phyloP scores from a whole-genome alignment of 2,329 filamentous ascomycete species.

The Penicillium frequentans region DNA sequence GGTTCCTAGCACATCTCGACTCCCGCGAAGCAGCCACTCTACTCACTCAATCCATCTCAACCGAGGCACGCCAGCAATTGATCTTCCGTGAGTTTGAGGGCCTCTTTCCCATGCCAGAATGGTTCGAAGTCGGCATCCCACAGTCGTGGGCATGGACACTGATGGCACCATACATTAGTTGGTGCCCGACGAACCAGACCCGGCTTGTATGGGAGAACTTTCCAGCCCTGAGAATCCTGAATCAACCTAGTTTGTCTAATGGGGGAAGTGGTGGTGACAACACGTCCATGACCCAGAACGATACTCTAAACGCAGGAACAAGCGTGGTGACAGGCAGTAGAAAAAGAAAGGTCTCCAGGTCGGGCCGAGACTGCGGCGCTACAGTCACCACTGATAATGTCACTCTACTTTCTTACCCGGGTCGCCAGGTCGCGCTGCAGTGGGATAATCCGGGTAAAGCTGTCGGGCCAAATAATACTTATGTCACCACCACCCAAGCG shows the following conservation, averaged over 20 bases:
- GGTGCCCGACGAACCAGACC: conserved; percentile 71
- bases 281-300: conserved; percentile 53
- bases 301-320: conserved; percentile 52
- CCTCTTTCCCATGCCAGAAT: conserved; percentile 77
- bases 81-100: conserved; percentile 82
- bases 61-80: conserved; percentile 79
- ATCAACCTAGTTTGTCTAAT: conserved; percentile 68
- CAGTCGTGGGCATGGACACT: conserved; percentile 85
- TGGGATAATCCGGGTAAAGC: conserved; percentile 71
- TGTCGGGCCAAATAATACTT: conserved; percentile 80
- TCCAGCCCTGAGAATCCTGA: conserved; percentile 68
- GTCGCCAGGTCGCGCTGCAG: conserved; percentile 66
- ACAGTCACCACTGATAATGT: conserved; percentile 69
- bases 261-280: conserved; percentile 44
- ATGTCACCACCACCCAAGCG: conserved; percentile 64
- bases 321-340: conserved; percentile 39
- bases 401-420: conserved; percentile 71
- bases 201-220: conserved; percentile 84
- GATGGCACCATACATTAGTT: conserved; percentile 76
- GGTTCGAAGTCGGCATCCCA: conserved; percentile 76
- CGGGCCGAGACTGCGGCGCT: conserved; percentile 60
- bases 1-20: conserved; percentile 76
- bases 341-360: conserved; percentile 50
- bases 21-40: conserved; percentile 72
- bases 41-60: conserved; percentile 73